phyloP scores from a whole-genome alignment of 2,329 filamentous ascomycete genomes.

The Calcarisporium arbuscula region DNA sequence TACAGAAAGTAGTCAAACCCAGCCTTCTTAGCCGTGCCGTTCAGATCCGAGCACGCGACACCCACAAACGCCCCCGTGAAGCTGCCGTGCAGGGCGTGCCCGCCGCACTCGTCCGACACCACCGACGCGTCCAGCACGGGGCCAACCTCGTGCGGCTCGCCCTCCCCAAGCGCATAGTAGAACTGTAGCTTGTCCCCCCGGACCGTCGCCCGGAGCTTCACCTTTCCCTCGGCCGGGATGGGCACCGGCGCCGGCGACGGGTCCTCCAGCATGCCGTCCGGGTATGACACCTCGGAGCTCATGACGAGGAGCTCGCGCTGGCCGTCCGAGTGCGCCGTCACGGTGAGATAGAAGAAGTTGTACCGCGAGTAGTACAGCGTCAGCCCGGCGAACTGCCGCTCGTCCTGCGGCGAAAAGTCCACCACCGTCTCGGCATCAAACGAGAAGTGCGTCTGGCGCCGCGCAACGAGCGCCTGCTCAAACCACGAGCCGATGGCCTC shows the following conservation, averaged over 20 bases:
- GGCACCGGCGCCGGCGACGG: too few species aligned
- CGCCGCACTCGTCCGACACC: slow-evolving; percentile 57
- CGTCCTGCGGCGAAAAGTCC: slow-evolving; percentile 48
- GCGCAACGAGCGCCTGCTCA: slow-evolving; percentile 49
- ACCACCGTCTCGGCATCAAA: slow-evolving; percentile 53
- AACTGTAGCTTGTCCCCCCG: slow-evolving; percentile 49
- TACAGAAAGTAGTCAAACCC: slow-evolving; percentile 48
- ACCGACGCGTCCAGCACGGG: slow-evolving; percentile 53
- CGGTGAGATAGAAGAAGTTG: slow-evolving; percentile 59
- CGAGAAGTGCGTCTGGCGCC: slow-evolving; percentile 52
- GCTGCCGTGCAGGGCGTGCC: slow-evolving; percentile 54
- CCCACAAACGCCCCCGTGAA: slow-evolving; percentile 58
- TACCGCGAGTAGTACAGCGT: slow-evolving; percentile 57
- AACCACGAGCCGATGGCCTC: slow-evolving; percentile 53
- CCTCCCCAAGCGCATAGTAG: slow-evolving; percentile 41
- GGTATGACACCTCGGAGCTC: slow-evolving; percentile 50
- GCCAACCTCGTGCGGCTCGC: slow-evolving; percentile 41
- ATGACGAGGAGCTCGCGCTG: slow-evolving; percentile 52
- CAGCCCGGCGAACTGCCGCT: slow-evolving; percentile 55
- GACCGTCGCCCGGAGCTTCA: slow-evolving; percentile 44
- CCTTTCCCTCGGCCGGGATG: slow-evolving; percentile 49
- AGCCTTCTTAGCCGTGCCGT: slow-evolving; percentile 41
- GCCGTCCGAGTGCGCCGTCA: slow-evolving; percentile 50
- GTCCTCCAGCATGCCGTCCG: slow-evolving; percentile 41
- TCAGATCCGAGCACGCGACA: slow-evolving; percentile 49